Conservation (phyloP, 2,329 filamentous ascomycete genomes). For the Thyridium curvatum region DNA sequence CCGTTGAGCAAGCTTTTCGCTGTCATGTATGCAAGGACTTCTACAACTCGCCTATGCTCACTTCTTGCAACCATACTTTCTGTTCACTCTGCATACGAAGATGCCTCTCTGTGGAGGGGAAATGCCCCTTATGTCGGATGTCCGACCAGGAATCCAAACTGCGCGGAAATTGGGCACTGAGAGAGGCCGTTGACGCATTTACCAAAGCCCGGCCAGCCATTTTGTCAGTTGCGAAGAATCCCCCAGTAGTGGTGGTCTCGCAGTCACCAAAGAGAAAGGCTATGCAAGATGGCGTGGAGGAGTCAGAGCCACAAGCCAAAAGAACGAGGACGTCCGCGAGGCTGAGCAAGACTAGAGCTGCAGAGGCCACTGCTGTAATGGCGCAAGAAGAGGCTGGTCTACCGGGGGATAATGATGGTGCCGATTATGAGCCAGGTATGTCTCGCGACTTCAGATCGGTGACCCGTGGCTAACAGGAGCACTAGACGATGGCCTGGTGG, state of each 20-base stretch:
- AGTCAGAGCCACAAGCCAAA: conserved; percentile 31
- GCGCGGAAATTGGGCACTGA: conserved; percentile 75
- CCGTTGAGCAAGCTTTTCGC: conserved; percentile 78
- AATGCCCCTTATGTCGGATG: conserved; percentile 78
- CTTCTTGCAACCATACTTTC: conserved; percentile 91
- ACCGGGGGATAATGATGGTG: conserved; percentile 23
- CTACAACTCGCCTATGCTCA: conserved; percentile 90
- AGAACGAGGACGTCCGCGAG: conserved; percentile 46
- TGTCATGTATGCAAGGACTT: conserved; percentile 99
- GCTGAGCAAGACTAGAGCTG: conserved; percentile 34
- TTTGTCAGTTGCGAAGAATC: conserved; percentile 55
- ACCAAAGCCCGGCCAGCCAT: conserved; percentile 54
- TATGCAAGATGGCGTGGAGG: conserved; percentile 22
- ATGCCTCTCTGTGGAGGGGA: conserved; percentile 74
- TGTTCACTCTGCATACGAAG: conserved; percentile 93
- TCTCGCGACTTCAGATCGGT: background rate
- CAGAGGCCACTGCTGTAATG: conserved; percentile 28
- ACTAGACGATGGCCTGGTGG: conserved; percentile 66
- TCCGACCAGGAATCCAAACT: conserved; percentile 79
- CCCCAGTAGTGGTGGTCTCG: conserved; percentile 13
- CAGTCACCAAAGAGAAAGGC: conserved; percentile 48
- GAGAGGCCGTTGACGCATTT: conserved; percentile 81
- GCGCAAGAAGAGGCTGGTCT: conserved; percentile 19
- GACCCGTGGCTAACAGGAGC: conserved; percentile 9
- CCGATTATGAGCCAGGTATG: conserved; percentile 24